Evolutionary conservation across 1,284 basidiomycete species (phyloP), one percentile per base, ranked within the genome.

Genomic region (Neotropicomus parvogracilis): DNA sequence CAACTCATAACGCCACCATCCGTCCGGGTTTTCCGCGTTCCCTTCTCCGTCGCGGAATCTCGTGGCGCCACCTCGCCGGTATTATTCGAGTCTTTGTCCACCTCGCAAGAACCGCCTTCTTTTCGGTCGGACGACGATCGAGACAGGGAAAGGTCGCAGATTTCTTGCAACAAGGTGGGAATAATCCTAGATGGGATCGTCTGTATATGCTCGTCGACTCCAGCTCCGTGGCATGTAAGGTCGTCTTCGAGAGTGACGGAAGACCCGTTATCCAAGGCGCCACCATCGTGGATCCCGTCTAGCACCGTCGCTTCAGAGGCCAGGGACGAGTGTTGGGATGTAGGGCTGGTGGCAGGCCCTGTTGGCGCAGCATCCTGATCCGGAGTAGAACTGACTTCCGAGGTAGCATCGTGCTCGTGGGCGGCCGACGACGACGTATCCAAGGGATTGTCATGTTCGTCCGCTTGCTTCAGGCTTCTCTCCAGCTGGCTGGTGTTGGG

Each of bases 161-260:
- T 7, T 1, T 33, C 36, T 35, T 59, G 55, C 36, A 67, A 40
- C 11, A 65, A 43, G 1, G 14, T 38, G 6, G 63, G 58, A 16
- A 44, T 26, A 26, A 61, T 46, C 3, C 21, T 44, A 5, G 49
- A 19, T 2, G 63, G 63, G 9, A 66, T 44, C 6, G 1, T 48
- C 11, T 40, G 46, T 6, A 20, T 19, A 8, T 7, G 14, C 38
- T 36, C 34, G 33, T 48, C 14, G 14, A 29, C 17, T 1, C 12
- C 37, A 4, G 40, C 24, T 28, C 36, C 29, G 38, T 47, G 53
- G 42, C 52, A 50, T 46, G 44, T 43, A 14, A 48, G 49, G 13
- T 37, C 41, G 27, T 41, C 48, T 14, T 41, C 49, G 20, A 58
- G 39, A 1, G 56, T 60, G 32, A 26, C 21, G 2, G 54, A 56